Evolutionary conservation across 179 eudicot genomes (phyloP).

Genomic region (Spergularia azorica): DNA sequence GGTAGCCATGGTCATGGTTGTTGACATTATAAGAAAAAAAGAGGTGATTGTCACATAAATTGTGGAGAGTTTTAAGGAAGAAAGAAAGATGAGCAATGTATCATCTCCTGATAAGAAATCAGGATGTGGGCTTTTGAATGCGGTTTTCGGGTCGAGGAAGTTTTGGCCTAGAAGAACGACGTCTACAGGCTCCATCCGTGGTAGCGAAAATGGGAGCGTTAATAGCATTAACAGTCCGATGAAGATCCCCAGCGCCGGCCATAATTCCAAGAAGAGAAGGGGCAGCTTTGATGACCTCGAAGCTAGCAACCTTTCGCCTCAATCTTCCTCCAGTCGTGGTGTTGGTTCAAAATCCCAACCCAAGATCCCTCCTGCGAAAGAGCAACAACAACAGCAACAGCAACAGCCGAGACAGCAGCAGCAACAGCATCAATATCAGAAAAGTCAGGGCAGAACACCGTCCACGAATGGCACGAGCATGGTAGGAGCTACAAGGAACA

Average conservation of each 20-base stretch:
- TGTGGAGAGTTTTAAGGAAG: neutral
- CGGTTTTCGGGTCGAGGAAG: slow-evolving; percentile 58
- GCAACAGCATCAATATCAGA: slow-evolving; percentile 11
- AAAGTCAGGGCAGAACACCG: slow-evolving; percentile 7
- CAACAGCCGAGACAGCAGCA: slow-evolving; percentile 5
- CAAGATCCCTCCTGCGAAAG: slow-evolving; percentile 15
- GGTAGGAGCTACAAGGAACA: slow-evolving; percentile 29
- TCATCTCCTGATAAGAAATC: slow-evolving; percentile 49
- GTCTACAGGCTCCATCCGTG: slow-evolving; percentile 50
- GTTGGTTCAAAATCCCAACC: slow-evolving; percentile 21
- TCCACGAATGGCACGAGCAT: slow-evolving; percentile 15
- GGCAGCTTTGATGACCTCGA: slow-evolving; percentile 45
- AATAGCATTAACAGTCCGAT: slow-evolving; percentile 15
- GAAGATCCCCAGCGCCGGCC: slow-evolving; percentile 34
- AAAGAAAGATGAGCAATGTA: slow-evolving; percentile 26
- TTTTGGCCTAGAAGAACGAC: slow-evolving; percentile 54
- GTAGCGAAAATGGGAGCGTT: slow-evolving; percentile 19
- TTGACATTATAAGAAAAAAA: slow-evolving; percentile 1
- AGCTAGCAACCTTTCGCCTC: slow-evolving; percentile 21
- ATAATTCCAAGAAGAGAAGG: slow-evolving; percentile 42
- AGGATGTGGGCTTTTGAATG: slow-evolving; percentile 69
- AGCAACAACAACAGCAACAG: neutral
- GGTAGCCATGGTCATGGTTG: neutral
- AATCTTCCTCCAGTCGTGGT: slow-evolving; percentile 11
- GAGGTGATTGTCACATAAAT: slow-evolving; percentile 4